phyloP scores from a whole-genome alignment of 2,329 filamentous ascomycete species.

The Thielaviopsis populi region DNA sequence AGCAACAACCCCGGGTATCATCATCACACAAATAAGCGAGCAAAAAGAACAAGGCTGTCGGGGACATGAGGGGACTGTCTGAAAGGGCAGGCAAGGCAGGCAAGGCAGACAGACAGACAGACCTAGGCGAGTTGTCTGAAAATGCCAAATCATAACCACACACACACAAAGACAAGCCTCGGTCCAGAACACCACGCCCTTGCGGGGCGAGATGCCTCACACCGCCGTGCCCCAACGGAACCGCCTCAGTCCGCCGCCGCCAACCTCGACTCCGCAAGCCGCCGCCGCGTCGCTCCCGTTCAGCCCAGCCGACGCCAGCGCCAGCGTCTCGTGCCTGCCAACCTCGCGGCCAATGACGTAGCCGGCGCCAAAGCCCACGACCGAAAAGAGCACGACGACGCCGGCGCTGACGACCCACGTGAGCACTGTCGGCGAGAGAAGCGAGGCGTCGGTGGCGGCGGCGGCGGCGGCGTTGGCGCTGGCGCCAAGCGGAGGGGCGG shows the following conservation, averaged over 20 bases:
- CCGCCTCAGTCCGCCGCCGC: constrained; percentile 36
- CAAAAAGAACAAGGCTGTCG: not conserved
- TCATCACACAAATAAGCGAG: not conserved
- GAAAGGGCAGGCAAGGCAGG: not conserved
- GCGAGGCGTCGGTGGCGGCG: constrained; percentile 25
- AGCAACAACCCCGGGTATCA: constrained; percentile 12
- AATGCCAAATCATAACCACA: not conserved
- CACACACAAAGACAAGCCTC: not conserved
- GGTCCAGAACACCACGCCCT: not conserved
- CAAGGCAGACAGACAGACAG: not conserved
- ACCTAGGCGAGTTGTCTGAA: not conserved
- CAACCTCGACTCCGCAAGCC: constrained; percentile 38
- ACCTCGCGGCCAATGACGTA: constrained; percentile 54
- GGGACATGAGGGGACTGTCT: too few species aligned
- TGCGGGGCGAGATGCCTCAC: not conserved
- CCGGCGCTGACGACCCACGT: constrained; percentile 53
- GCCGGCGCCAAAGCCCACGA: constrained; percentile 53
- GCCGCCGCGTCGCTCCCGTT: constrained; percentile 22
- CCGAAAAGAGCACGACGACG: constrained; percentile 51
- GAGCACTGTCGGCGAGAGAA: constrained; percentile 44
- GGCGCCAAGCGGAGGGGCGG: not conserved
- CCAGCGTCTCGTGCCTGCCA: constrained; percentile 42
- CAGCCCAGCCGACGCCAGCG: constrained; percentile 28
- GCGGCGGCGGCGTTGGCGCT: constrained; percentile 19
- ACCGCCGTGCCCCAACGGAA: constrained; percentile 40